These are phyloP conservation scores for Ceratobasidium sp. DNA, from an alignment of 1,284 basidiomycete species.

Conservation along the genomic window DNA sequence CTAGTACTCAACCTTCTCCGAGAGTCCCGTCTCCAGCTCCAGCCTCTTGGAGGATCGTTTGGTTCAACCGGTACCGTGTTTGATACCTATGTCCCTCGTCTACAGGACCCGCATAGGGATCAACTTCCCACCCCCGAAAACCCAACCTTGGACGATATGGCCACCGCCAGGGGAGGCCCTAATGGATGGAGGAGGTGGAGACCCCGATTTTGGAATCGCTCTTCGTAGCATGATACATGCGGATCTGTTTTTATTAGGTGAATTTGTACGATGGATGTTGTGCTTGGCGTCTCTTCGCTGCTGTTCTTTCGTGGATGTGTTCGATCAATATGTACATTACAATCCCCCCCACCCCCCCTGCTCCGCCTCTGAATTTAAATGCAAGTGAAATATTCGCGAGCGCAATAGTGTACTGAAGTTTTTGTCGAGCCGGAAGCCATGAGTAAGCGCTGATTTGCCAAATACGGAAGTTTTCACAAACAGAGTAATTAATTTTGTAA, in stretches of 20 bases:
- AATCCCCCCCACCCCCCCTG: neutral
- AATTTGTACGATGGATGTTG: too few relatives aligned
- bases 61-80: conserved; percentile 25
- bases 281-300: too few relatives aligned
- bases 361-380: conserved; percentile 18
- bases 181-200: conserved; percentile 22
- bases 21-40: conserved; percentile 73
- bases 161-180: neutral
- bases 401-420: neutral
- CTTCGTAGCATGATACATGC: neutral
- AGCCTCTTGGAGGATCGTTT: conserved; percentile 45
- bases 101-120: neutral
- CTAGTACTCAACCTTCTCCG: conserved; percentile 74
- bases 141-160: neutral
- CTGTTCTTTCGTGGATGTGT: conserved; percentile 4
- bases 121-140: conserved; percentile 2
- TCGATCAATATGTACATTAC: conserved; percentile 18
- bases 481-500: conserved; percentile 16
- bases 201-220: conserved; percentile 24
- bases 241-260: conserved; percentile 1
- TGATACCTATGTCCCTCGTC: conserved; percentile 30
- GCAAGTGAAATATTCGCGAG: neutral
- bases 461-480: neutral
- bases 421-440: neutral
- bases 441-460: neutral